Evolutionary conservation across 495 filamentous ascomycete species (phyloP), one percentile per base, ranked within the genome.

Genomic region (Hapsidospora chrysogenum): DNA sequence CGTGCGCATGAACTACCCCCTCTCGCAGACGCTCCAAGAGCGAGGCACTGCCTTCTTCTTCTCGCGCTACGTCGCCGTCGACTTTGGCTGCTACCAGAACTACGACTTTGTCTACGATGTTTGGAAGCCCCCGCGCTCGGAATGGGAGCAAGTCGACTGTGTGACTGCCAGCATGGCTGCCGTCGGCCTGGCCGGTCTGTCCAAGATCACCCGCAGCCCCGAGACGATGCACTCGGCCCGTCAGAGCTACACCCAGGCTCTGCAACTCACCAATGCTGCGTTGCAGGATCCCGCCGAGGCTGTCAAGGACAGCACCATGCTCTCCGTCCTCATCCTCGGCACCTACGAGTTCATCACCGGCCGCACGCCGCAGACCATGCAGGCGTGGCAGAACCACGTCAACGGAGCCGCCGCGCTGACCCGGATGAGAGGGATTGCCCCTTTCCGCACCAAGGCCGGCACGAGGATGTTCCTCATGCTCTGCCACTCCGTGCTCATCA

Each of bases 301-400:
- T 28, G 64, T 61, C 40, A 63, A 70, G 29, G 74, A 80, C 47
- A 60, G 59, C 32, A 75, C 74, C 3, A 62, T 80, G 39, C 66
- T 74, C 20, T 60, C 71, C 1, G 65, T 77, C 22, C 52, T 80
- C 16, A 60, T 77, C 22, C 56, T 80, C 25, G 64, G 64, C n/a
- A 48, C 72, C 2, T 76, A 70, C 35, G 69, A 56, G 42, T 60
- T 71, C 38, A 59, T 74, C 27, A 58, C 63, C 0, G 66, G 66
- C 36, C 53, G 56, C 38, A 47, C 54, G 7, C 53, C 57, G 9
- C 47, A 49, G 28, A 61, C 60, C 17, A 54, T 72, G 18, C 50
- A 56, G 14, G 64, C 64, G 2, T 79, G 72, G 58, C 65, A 63
- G 25, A 64, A 64, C 31, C 75, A 80, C 48, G 61, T 76, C 38